phyloP scores from a whole-genome alignment of 1,139 yeast genomes.

The Eremothecium cymbalariae region DNA sequence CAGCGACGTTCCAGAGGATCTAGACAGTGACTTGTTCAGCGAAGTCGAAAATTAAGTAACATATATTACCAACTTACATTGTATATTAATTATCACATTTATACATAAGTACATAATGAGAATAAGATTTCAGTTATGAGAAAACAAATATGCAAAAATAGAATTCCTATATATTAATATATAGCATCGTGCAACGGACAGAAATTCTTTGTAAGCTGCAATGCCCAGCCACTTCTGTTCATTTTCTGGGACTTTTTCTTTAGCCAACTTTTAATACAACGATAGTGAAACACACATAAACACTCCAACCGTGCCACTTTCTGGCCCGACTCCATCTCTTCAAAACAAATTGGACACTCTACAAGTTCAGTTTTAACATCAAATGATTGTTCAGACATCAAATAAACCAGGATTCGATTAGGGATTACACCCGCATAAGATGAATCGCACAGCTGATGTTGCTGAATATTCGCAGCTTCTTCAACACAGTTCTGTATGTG shows the following conservation, averaged over 20 bases:
- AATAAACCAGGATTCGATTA: conserved; percentile 82
- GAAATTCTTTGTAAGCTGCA: conserved; percentile 16
- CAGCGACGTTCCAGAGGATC: conserved; percentile 36
- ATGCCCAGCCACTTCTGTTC: conserved; percentile 7
- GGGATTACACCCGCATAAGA: conserved; percentile 24
- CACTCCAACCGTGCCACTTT: conserved; percentile 90
- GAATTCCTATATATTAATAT: conserved; percentile 13
- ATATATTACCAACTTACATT: conserved; percentile 1
- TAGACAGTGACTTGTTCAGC: conserved; percentile 38
- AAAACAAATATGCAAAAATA: no score
- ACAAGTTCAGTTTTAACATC: conserved; percentile 30
- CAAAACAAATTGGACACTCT: conserved; percentile 92
- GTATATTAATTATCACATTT: conserved; percentile 3
- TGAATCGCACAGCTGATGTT: conserved; percentile 35
- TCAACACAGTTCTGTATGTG: conserved; percentile 68
- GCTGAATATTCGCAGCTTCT: conserved; percentile 55
- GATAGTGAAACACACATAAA: conserved; percentile 85
- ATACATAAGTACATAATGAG: conserved; percentile 3
- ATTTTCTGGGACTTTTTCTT: conserved; percentile 55
- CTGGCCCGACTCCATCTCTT: conserved; percentile 77
- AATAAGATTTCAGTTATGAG: background rate
- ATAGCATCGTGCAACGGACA: conserved; percentile 27
- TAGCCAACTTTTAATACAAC: conserved; percentile 88
- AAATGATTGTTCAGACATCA: conserved; percentile 40
- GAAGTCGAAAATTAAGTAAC: conserved; percentile 30